Base-by-base conservation (phyloP, 2,329 filamentous ascomycete species). In the Fusarium poae region DNA sequence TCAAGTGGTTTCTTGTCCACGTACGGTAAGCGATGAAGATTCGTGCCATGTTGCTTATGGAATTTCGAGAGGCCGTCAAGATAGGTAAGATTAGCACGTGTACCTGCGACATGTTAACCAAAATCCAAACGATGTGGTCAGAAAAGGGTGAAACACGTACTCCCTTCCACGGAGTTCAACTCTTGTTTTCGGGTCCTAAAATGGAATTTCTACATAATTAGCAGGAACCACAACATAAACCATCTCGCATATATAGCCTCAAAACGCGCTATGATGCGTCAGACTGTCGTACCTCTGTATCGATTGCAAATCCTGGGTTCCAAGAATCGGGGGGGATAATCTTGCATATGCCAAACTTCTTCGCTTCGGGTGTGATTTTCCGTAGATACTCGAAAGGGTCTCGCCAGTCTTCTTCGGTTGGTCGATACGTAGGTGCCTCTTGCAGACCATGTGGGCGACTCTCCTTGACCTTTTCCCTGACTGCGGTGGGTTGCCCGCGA, bases 1-100 rank as follows among this genome's bases (percentile, higher is more conserved):
- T 99, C 96, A 51, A 99, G 86, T 0, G 96, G 96, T 61, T 97
- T 94, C 82, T 99, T 99, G 81, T 99, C 96, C 62, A 99, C 96
- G 76, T 94, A 97, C 0, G 96, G 96, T 69, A 97, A 91, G 49
- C 96, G 92, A 75, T 96, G 97, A 57, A 98, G 87, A 74, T 96
- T 97, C 68, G 91, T 97, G 56, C 96, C 96, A 78, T 97, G 92
- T 77, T 98, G 95, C 75, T 96, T 97, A 84, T 99, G 96, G 78
- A 96, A 99, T 80, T 97, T 98, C 74, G 91, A 89, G 27, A 99
- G 88, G 73, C 97, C 94, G 79, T 99, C 96, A 68, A 98, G 88
- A 78, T 99, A 99, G 71, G 94, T 97, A 65, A 97, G 86, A 79
- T 98, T 98, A 71, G 95, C 94, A 78, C 96, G 92, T 67, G 95